Percentiles rank a stretch among this genome's conserved stretches.
These are phyloP conservation scores for Solanum pinnatisectum DNA, from an alignment of 257 asterid species.

Conservation along the genomic window DNA sequence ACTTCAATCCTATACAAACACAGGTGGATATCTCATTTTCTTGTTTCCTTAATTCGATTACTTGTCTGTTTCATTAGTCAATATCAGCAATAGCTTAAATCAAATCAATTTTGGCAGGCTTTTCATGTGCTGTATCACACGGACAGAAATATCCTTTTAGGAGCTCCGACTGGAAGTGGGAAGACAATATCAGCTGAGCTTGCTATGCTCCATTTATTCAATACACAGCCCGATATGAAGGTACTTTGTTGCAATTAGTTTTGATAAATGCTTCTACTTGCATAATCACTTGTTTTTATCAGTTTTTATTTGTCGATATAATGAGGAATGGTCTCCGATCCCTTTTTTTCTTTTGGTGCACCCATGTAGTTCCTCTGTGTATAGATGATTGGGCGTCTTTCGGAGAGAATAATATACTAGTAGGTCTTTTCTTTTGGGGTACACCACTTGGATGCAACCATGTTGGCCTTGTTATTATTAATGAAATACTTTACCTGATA, in stretches of 20 bases:
- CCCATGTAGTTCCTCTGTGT: neutral
- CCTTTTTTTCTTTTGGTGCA: neutral
- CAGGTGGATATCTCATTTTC: conserved; percentile 42
- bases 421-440: neutral
- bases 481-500: neutral
- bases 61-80: neutral
- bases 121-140: conserved; percentile 90
- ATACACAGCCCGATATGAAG: conserved; percentile 96
- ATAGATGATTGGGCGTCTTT: neutral
- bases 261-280: neutral
- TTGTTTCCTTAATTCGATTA: neutral
- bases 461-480: neutral
- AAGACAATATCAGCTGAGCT: conserved; percentile 99
- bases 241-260: conserved; percentile 10
- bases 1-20: conserved; percentile 96
- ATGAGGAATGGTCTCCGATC: neutral
- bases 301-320: neutral
- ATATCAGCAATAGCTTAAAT: conserved; percentile 14
- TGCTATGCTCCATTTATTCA: conserved; percentile 92
- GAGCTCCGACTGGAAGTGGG: conserved; percentile 99
- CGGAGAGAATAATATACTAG: neutral
- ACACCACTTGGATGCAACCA: neutral
- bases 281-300: neutral
- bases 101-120: conserved; percentile 50
- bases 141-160: conserved; percentile 86